Evolutionary conservation across 192 early-diverging fungal genomes (phyloP).

Genomic region (Coemansia sp.): DNA sequence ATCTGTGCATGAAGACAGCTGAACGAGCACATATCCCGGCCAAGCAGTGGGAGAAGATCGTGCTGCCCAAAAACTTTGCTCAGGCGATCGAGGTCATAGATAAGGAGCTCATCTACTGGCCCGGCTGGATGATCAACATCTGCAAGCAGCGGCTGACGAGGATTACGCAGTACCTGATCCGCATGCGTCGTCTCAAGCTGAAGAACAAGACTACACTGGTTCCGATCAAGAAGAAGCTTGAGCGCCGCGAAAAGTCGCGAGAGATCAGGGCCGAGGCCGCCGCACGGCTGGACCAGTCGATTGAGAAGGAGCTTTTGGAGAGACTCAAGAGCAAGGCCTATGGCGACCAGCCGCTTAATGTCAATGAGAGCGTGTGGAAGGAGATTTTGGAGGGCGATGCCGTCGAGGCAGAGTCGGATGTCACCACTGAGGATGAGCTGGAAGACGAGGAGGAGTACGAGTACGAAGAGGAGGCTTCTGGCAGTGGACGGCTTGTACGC

Average conservation of each 20-base stretch:
- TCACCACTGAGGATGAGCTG: conserved; percentile 70
- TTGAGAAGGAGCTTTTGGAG: conserved; percentile 96
- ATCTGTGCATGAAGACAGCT: conserved; percentile 93
- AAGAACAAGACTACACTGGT: conserved; percentile 81
- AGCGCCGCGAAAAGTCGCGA: conserved; percentile 81
- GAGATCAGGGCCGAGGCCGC: conserved; percentile 92
- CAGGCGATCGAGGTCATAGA: conserved; percentile 87
- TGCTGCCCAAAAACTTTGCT: conserved; percentile 89
- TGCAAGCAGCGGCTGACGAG: conserved; percentile 97
- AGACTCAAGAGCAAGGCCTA: conserved; percentile 93
- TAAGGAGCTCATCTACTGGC: conserved; percentile 90
- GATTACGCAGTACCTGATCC: conserved; percentile 94
- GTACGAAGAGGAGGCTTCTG: conserved; percentile 57
- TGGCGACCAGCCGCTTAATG: conserved; percentile 96
- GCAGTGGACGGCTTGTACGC: conserved; percentile 57
- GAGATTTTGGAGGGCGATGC: conserved; percentile 83
- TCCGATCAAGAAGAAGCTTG: conserved; percentile 93
- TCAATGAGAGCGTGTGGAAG: conserved; percentile 86
- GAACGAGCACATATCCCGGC: conserved; percentile 94
- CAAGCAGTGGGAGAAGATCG: conserved; percentile 91
- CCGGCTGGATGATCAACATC: conserved; percentile 87
- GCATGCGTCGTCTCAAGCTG: conserved; percentile 87
- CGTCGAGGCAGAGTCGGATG: conserved; percentile 68
- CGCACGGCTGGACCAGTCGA: conserved; percentile 86
- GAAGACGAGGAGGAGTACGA: conserved; percentile 59